Base-by-base conservation (phyloP, 768 basidiomycete species). In the Boletus coccyginus region DNA sequence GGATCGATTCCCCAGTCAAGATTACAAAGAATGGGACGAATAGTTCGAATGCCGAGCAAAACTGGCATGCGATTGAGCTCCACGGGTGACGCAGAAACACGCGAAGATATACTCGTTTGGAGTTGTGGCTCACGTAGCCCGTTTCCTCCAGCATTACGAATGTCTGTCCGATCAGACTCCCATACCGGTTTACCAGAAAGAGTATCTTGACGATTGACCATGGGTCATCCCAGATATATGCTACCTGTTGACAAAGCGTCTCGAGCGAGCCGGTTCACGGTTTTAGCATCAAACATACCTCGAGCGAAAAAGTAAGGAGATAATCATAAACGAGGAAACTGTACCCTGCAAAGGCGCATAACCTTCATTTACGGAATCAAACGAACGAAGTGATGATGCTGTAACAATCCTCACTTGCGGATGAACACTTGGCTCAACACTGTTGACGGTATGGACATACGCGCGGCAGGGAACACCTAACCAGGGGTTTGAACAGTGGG, bases 291-390 rank as follows among this genome's bases (percentile, higher is more conserved):
- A 46, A 10, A 61, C 63, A 12, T 32, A 66, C 69, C 57, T 72
- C 70, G 53, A 66, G 57, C 13, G 53, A 31, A 40, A 70, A 7
- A 17, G 70, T 72, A 1, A 70, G 46, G 45, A 70, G 13, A 50
- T 68, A 62, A 36, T 70, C 69, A 19, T 69, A 69, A 8, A 62
- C 39, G 7, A 70, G 66, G 3, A 70, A 38, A 17, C 66, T 46
- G 24, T 46, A 41, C 21, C 68, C 70, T 44, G 62, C 46, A 44
- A 67, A 33, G 24, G 59, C 48, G 35, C 40, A 43, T 2, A 32
- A 1, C 44, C 67, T 68, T 31, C 4, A 19, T 10, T 0, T 7
- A 40, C 1, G 19, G 39, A 19, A 40, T 65, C 19, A 44, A 16
- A 21, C 19, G 1, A 11, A 24, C 8, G 14, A 45, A 17, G 44